Evolutionary conservation across 169 alveolate genomes (phyloP), one percentile per base, ranked within the genome.

Genomic region (Plasmodium fragile): DNA sequence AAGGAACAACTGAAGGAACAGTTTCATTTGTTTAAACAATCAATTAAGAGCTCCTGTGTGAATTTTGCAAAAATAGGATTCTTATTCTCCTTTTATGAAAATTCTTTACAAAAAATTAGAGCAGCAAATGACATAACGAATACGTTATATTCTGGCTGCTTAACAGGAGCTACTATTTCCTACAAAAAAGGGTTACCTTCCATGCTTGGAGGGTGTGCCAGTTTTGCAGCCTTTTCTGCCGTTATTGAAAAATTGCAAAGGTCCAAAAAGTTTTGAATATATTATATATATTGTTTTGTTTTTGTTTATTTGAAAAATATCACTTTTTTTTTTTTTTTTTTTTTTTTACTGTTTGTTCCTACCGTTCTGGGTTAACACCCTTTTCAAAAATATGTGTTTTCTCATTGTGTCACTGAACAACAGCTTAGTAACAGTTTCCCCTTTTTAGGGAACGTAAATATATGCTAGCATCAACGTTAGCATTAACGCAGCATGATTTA

Each of bases 221-320:
- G 97, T 4, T 95, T 95, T 90, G 97, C 95, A n/a, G 97, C 97
- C 65, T 95, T 95, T 91, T 94, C 97, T 28, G 95, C 83, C 30
- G 83, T 82, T 75, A 93, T 95, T 92, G 97, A 95, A 85, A 85
- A 85, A 52, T 85, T 73, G 85, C 93, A 85, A 53, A 85, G 75
- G 43, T 85, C 93, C 28, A 73, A 73, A 6, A 85, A 77, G 30
- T 85, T 73, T 73, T 75, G 79, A 72, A 69, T 83, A 16, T 22
- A 4, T 53, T 18, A 16, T 78, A 43, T 30, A 41, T 78, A 41
- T 78, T 77, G 39, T 77, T 18, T n/a, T 78, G 49, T 80, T 80
- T 81, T 52, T 52, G 25, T 81, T 81, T 55, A 39, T 25, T 28
- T 52, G 65, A 52, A 53, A 53, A 81, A 28, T 18, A 81, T 53